Percentiles rank a stretch among this genome's conserved stretches.
Evolutionary conservation across 2,329 filamentous ascomycete species (phyloP).

Genomic region (Xylariales sp.): DNA sequence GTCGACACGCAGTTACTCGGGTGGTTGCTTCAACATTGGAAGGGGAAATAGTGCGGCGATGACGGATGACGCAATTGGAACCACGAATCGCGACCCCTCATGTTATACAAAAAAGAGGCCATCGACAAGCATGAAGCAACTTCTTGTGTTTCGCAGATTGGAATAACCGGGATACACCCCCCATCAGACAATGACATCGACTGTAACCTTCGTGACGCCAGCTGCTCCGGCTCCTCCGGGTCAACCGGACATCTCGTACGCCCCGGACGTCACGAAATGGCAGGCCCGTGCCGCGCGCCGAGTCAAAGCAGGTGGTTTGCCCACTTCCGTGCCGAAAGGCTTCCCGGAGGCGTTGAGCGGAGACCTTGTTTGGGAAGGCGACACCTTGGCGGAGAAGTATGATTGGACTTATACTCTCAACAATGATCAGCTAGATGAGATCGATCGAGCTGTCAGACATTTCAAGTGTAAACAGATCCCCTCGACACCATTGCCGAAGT

Average conservation of each 20-base stretch:
- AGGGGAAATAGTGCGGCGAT: conserved; percentile 16
- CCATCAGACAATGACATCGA: conserved; percentile 6
- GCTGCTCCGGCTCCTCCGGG: conserved; percentile 28
- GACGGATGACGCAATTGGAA: conserved; percentile 20
- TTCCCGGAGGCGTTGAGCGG: conserved; percentile 46
- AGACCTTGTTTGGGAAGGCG: conserved; percentile 54
- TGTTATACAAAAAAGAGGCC: not conserved
- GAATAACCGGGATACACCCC: conserved; percentile 7
- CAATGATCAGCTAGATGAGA: conserved; percentile 42
- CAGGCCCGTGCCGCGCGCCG: conserved; percentile 42
- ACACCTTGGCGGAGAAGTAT: conserved; percentile 39
- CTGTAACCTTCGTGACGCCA: conserved; percentile 18
- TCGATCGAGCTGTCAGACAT: conserved; percentile 35
- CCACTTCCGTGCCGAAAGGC: conserved; percentile 39
- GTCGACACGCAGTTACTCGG: no score
- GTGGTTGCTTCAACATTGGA: no score
- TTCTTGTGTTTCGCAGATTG: not conserved
- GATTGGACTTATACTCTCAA: conserved; percentile 50
- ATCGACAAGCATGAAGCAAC: not conserved
- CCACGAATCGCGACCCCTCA: conserved; percentile 9
- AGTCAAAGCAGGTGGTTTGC: conserved; percentile 34
- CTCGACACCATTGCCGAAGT: not conserved
- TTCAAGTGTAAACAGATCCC: conserved; percentile 38
- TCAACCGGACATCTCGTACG: conserved; percentile 56
- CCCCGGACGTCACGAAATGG: conserved; percentile 50